A percentile compares a stretch with the other conserved stretches of the same genome.
Conservation (phyloP, 2,329 filamentous ascomycete species). For the Macrophomina tecta region DNA sequence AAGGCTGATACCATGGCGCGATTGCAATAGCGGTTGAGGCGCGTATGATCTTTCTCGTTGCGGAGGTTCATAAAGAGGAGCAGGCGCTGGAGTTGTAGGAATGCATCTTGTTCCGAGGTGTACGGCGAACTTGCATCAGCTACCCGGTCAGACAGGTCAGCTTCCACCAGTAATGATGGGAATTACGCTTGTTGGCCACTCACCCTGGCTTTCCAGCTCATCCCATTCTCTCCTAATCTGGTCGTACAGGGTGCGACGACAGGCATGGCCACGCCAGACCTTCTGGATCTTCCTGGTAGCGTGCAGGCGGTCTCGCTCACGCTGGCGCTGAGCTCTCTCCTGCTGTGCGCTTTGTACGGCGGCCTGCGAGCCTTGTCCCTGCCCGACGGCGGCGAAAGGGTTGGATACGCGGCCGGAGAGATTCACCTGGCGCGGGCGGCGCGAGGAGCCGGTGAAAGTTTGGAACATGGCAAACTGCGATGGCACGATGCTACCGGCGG, state of each 20-base stretch:
- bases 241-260: conserved; percentile 64
- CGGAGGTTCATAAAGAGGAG: conserved; percentile 51
- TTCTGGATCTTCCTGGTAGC: conserved; percentile 78
- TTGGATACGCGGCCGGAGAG: conserved; percentile 84
- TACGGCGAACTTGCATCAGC: conserved; percentile 38
- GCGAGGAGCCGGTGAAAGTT: conserved; percentile 86
- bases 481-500: neutral
- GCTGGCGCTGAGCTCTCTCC: conserved; percentile 79
- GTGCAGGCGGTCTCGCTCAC: conserved; percentile 77
- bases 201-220: conserved; percentile 35
- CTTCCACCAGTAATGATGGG: neutral
- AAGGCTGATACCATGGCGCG: conserved; percentile 44
- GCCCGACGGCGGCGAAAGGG: conserved; percentile 70
- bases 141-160: neutral
- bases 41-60: conserved; percentile 45
- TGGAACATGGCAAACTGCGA: conserved; percentile 71
- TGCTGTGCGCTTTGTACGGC: conserved; percentile 86
- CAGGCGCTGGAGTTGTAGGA: conserved; percentile 50
- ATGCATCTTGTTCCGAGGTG: conserved; percentile 44
- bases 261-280: conserved; percentile 78
- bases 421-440: conserved; percentile 89
- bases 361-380: conserved; percentile 66
- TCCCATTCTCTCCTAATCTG: conserved; percentile 52
- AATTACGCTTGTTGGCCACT: conserved; percentile 31
- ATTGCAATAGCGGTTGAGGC: conserved; percentile 49